Percentiles rank a stretch among this genome's conserved stretches.
phyloP scores from a whole-genome alignment of 2,329 filamentous ascomycete genomes.

The Arthrobotrys sphaeroides region DNA sequence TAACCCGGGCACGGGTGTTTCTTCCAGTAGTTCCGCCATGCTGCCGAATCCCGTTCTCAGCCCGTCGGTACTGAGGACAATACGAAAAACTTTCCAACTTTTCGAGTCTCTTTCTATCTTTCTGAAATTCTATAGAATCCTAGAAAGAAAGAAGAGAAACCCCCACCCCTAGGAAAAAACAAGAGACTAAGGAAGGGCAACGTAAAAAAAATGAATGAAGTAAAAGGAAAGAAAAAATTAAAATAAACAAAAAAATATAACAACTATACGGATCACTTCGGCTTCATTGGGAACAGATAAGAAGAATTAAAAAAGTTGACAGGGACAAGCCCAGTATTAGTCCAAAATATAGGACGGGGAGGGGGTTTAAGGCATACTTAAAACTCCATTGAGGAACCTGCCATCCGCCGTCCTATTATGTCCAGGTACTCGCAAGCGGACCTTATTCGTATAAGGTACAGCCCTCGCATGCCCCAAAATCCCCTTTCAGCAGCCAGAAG shows the following conservation, averaged over 20 bases:
- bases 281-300: slow-evolving; percentile 16
- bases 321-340: slow-evolving; percentile 28
- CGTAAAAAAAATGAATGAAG: slow-evolving; percentile 4
- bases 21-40: slow-evolving; percentile 12
- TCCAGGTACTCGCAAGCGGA: slow-evolving; percentile 32
- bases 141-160: slow-evolving; percentile 1
- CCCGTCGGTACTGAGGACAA: background rate
- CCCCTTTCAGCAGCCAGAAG: slow-evolving; percentile 44
- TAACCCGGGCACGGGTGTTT: slow-evolving; percentile 1
- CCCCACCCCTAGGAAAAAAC: slow-evolving; percentile 1
- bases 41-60: background rate
- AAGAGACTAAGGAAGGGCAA: slow-evolving; percentile 5
- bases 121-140: background rate
- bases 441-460: slow-evolving; percentile 39
- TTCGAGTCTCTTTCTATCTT: background rate
- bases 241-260: slow-evolving; percentile 7
- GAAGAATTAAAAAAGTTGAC: slow-evolving; percentile 15
- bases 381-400: slow-evolving; percentile 6
- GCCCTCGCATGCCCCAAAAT: slow-evolving; percentile 11
- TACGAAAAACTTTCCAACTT: background rate
- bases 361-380: slow-evolving; percentile 26
- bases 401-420: slow-evolving; percentile 21
- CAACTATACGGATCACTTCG: slow-evolving; percentile 16
- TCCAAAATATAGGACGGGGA: slow-evolving; percentile 13
- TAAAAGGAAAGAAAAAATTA: background rate